Evolutionary conservation across 352 stramenopile genomes (phyloP).

Genomic region (Pythium vanterpoolii): DNA sequence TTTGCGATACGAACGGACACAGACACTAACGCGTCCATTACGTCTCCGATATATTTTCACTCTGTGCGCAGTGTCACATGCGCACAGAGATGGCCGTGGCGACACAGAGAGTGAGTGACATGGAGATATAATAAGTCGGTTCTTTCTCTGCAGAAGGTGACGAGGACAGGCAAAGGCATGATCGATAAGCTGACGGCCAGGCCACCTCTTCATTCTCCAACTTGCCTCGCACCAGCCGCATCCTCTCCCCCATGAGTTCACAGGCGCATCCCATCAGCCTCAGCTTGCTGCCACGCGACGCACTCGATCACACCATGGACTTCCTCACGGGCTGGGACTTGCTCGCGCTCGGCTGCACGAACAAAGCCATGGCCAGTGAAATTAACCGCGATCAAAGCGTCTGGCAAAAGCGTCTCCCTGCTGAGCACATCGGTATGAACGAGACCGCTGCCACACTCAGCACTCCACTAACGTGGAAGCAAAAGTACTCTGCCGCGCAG

Average conservation of each 20-base stretch:
- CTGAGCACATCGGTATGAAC: background rate
- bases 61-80: background rate
- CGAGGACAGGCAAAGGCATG: background rate
- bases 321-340: constrained; percentile 28
- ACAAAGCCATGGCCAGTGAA: background rate
- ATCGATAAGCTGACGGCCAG: background rate
- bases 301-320: constrained; percentile 19
- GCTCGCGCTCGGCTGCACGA: constrained; percentile 15
- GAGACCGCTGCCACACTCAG: too few relatives aligned
- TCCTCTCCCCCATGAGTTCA: background rate
- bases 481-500: constrained; percentile 1
- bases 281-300: constrained; percentile 15
- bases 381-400: background rate
- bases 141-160: background rate
- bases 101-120: constrained; percentile 1
- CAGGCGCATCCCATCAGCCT: background rate
- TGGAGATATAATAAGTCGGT: background rate
- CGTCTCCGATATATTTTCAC: background rate
- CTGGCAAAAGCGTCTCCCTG: constrained; percentile 8
- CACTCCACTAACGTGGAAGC: background rate
- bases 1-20: constrained; percentile 6
- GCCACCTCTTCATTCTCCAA: constrained; percentile 8
- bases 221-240: background rate
- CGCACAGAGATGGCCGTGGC: background rate
- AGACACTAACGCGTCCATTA: background rate